phyloP scores from a whole-genome alignment of 805 yeast species.

The Tetrapisispora taiwanensis region DNA sequence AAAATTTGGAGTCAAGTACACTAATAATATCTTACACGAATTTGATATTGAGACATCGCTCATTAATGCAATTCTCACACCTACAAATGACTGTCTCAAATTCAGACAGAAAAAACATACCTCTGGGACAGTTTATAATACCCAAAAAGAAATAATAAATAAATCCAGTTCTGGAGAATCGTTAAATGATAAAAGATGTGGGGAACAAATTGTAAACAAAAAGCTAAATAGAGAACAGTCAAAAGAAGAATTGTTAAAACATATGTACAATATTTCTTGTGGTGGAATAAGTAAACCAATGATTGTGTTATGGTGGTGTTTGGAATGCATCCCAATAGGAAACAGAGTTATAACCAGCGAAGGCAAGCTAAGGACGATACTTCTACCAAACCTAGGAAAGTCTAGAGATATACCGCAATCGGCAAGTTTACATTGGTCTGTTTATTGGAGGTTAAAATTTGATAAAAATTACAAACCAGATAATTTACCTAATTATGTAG shows the following conservation, averaged over 20 bases:
- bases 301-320: constrained; percentile 46
- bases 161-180: no score
- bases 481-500: constrained; percentile 34
- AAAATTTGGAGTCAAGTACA: constrained; percentile 40
- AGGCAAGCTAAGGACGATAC: constrained; percentile 42
- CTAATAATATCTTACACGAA: constrained; percentile 31
- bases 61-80: constrained; percentile 35
- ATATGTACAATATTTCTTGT: constrained; percentile 1
- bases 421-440: constrained; percentile 53
- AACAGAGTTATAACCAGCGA: constrained; percentile 37
- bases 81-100: constrained; percentile 42
- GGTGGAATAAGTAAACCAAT: constrained; percentile 3
- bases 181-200: no score
- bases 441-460: constrained; percentile 43
- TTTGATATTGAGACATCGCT: constrained; percentile 34
- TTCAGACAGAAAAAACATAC: constrained; percentile 7
- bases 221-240: constrained; percentile 8
- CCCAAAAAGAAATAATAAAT: background rate
- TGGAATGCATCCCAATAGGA: constrained; percentile 53
- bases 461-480: constrained; percentile 37
- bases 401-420: constrained; percentile 39
- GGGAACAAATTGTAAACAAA: constrained; percentile 25
- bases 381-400: constrained; percentile 49
- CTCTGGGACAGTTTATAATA: background rate
- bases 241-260: constrained; percentile 6